phyloP scores from a whole-genome alignment of 208 protist species.

The Naegleria gruberi region DNA sequence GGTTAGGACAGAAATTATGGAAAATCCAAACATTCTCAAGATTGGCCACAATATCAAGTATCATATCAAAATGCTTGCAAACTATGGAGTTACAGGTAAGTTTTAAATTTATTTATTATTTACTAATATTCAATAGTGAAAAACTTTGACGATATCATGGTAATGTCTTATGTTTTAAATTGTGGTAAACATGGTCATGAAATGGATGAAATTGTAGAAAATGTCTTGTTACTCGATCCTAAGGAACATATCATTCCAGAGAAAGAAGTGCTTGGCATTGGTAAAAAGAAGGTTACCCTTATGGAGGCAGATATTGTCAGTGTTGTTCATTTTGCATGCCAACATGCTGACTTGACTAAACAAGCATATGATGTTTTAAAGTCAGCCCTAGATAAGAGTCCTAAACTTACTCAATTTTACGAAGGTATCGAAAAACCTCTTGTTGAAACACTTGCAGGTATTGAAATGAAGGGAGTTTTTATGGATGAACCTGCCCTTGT shows the following conservation, averaged over 20 bases:
- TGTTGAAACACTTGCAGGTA: neutral
- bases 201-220: neutral
- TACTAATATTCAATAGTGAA: neutral
- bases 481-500: conserved; percentile 4
- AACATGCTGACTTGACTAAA: neutral
- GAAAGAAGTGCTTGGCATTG: conserved; percentile 21
- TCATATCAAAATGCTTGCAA: neutral
- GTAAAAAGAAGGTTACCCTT: conserved; percentile 19
- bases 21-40: neutral
- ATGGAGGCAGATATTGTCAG: neutral
- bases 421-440: conserved; percentile 2
- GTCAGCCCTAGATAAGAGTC: neutral
- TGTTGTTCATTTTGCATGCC: neutral
- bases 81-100: neutral
- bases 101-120: neutral
- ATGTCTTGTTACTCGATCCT: neutral
- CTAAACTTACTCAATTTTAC: neutral
- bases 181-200: conserved; percentile 13
- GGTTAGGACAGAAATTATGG: neutral
- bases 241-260: conserved; percentile 21
- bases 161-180: conserved; percentile 23
- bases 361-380: conserved; percentile 7
- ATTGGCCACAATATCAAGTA: neutral
- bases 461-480: conserved; percentile 21
- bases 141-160: conserved; percentile 23